Conservation (phyloP, 2,329 filamentous ascomycete genomes). For the Fusarium beomiforme region DNA sequence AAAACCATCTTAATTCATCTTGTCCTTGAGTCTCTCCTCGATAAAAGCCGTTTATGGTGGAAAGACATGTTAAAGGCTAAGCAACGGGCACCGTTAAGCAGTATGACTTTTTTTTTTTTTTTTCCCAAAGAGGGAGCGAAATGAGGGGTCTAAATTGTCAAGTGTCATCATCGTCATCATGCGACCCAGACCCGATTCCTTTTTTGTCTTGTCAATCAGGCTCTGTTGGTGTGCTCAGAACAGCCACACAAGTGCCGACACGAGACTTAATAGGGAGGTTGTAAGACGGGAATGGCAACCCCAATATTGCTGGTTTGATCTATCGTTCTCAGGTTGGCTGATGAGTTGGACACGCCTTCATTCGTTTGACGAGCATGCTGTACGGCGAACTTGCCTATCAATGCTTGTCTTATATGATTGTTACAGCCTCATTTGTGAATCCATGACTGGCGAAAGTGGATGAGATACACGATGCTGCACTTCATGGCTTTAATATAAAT, state of each 20-base stretch:
- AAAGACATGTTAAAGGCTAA: constrained; percentile 30
- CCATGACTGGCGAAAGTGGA: not conserved
- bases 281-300: constrained; percentile 16
- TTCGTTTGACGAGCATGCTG: not conserved
- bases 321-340: not conserved
- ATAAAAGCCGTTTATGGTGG: constrained; percentile 13
- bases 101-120: not conserved
- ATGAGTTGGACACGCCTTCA: not conserved
- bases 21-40: constrained; percentile 1
- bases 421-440: not conserved
- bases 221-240: constrained; percentile 13
- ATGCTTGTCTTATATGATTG: not conserved
- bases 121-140: constrained; percentile 7
- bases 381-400: not conserved
- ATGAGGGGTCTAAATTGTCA: constrained; percentile 29
- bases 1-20: not conserved
- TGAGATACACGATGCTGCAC: not conserved
- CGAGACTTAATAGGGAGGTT: constrained; percentile 5
- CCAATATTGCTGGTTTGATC: not conserved
- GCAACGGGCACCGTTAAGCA: not conserved
- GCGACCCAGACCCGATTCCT: constrained; percentile 15
- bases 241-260: constrained; percentile 34
- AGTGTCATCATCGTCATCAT: constrained; percentile 40
- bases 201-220: constrained; percentile 7
- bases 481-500: not conserved